Evolutionary conservation across 176 grass and related monocot genomes (phyloP).

Genomic region (Zea mays): Zm-B73-REFERENCE-NAM-5.0 NC_050098.1:9369001-9369500

Average conservation of each 20-base stretch:
- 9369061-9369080: not conserved
- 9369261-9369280: slow-evolving; percentile 34
- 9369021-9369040: slow-evolving; percentile 17
- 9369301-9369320: slow-evolving; percentile 83
- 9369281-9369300: slow-evolving; percentile 41
- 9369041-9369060: slow-evolving; percentile 5
- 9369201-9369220: slow-evolving; percentile 19
- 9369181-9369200: not conserved
- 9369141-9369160: not conserved
- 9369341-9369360: slow-evolving; percentile 90
- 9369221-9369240: slow-evolving; percentile 27
- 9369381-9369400: slow-evolving; percentile 88
- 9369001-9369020: not conserved
- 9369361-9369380: slow-evolving; percentile 71
- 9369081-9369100: slow-evolving; percentile 22
- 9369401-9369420: slow-evolving; percentile 69
- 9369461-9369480: slow-evolving; percentile 61
- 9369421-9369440: slow-evolving; percentile 25
- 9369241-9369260: slow-evolving; percentile 19
- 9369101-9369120: not conserved
- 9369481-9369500: slow-evolving; percentile 84
- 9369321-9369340: slow-evolving; percentile 84
- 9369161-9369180: not conserved
- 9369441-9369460: slow-evolving; percentile 20
- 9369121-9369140: slow-evolving; percentile 2